Base-by-base conservation (phyloP, 1,284 basidiomycete species). In the Tausonia pullulans region DNA sequence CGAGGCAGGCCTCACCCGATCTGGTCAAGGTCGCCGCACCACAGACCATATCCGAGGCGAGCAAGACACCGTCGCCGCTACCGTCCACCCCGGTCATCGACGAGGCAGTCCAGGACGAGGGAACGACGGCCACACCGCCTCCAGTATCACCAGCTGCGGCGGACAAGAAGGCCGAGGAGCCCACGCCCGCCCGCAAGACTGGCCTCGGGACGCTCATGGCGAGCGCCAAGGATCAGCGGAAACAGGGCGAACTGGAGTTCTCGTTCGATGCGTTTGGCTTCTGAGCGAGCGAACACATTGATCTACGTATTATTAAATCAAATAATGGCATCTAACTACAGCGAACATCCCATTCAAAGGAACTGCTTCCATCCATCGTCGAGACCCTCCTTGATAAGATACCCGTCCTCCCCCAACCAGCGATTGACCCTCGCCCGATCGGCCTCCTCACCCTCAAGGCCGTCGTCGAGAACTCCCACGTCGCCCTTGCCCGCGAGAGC, bases 161-260 rank as follows among this genome's bases (percentile, higher is more conserved):
- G 53, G 74, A 77, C 50, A 77, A 76, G 62, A 71, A 79, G 63
- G 79, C 82, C 61, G 82, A 84, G 69, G 80, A 77, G 13, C 83
- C 87, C 72, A 71, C 82, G 54, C 73, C 81, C 51, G 81, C 83
- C 8, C 80, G 84, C 14, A 87, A 88, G 71, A 84, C 84, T 62
- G 88, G 87, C 39, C 76, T 92, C 58, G 90, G 90, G 4, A 88
- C 81, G 70, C 75, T 93, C 71, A 86, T 94, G 73, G 75, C 75
- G 68, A 72, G 72, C 46, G 70, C 75, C 46, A 73, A 74, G 65
- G 71, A 74, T 64, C 73, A 75, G 64, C 72, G 73, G 39, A 69
- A 72, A 65, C 77, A 78, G 65, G 77, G 76, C 43, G 74, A 68
- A 11, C 72, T 73, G 70, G 76, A 75, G 62, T 77, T 78, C 65